Percentiles rank a stretch among this genome's conserved stretches.
These are phyloP conservation scores for Globisporangium yorkense DNA, from an alignment of 352 stramenopile species.

Conservation along the genomic window DNA sequence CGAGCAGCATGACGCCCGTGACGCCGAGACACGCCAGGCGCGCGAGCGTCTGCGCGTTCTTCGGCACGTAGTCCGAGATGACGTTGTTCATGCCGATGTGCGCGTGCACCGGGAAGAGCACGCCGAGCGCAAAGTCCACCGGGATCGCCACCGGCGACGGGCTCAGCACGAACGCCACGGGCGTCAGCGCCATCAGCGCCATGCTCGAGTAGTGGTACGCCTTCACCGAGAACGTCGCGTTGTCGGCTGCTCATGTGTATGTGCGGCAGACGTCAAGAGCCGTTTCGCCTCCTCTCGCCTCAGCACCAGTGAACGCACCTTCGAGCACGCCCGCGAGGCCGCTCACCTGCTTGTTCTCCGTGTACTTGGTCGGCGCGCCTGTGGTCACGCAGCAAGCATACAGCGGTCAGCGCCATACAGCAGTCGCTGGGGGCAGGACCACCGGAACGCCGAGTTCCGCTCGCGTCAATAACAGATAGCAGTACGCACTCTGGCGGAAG, in stretches of 20 bases:
- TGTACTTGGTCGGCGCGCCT: slow-evolving; percentile 62
- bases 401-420: not conserved
- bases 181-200: slow-evolving; percentile 50
- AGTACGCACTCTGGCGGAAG: slow-evolving; percentile 67
- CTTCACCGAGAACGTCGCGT: slow-evolving; percentile 59
- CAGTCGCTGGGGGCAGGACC: slow-evolving; percentile 4
- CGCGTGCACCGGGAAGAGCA: slow-evolving; percentile 84
- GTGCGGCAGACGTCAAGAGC: too few relatives aligned
- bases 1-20: slow-evolving; percentile 77
- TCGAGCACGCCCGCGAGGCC: slow-evolving; percentile 60
- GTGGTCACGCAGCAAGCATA: not conserved
- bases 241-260: slow-evolving; percentile 43
- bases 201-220: slow-evolving; percentile 56
- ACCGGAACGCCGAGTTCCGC: slow-evolving; percentile 13
- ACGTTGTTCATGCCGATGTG: slow-evolving; percentile 95
- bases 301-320: slow-evolving; percentile 31
- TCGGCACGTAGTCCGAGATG: slow-evolving; percentile 92
- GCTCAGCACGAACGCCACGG: slow-evolving; percentile 68
- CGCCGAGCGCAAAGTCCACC: slow-evolving; percentile 75
- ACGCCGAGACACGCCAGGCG: slow-evolving; percentile 66
- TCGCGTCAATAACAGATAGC: not conserved
- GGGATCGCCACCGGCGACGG: slow-evolving; percentile 64
- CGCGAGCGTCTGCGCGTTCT: slow-evolving; percentile 46
- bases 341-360: slow-evolving; percentile 73
- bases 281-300: too few relatives aligned